phyloP scores from a whole-genome alignment of 208 protist species.

The Acanthamoeba castellanii region DNA sequence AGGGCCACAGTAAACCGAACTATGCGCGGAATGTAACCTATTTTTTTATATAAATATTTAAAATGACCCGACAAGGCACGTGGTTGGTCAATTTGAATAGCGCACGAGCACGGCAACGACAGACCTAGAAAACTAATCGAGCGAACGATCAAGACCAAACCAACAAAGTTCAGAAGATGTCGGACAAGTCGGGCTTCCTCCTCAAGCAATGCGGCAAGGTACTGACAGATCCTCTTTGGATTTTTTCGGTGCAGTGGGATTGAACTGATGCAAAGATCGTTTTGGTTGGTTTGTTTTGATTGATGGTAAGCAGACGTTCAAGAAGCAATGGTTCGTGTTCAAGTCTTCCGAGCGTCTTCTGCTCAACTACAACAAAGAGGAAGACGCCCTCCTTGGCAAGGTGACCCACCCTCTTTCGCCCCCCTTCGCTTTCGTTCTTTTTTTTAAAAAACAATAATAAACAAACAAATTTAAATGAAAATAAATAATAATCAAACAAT shows the following conservation, averaged over 20 bases:
- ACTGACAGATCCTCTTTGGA: background rate
- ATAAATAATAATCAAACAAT: no score
- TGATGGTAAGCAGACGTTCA: conserved; percentile 11
- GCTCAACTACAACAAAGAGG: conserved; percentile 44
- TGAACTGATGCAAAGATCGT: background rate
- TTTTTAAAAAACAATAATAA: conserved; percentile 2
- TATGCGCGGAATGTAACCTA: no score
- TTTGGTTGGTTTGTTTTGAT: no score
- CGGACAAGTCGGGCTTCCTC: conserved; percentile 32
- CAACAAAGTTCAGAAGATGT: background rate
- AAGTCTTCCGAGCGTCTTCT: conserved; percentile 39
- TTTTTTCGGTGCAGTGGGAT: background rate
- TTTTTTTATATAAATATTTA: no score
- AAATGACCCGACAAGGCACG: no score
- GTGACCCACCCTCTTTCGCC: background rate
- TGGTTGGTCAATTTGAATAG: background rate
- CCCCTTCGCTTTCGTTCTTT: background rate
- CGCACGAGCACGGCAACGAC: background rate
- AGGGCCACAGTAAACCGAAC: no score
- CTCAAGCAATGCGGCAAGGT: conserved; percentile 26
- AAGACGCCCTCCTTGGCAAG: conserved; percentile 38
- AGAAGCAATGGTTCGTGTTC: conserved; percentile 69
- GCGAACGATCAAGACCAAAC: background rate
- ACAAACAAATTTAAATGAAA: no score
- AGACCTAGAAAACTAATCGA: background rate